These are phyloP conservation scores for Colletotrichum camelliae DNA, from an alignment of 2,329 filamentous ascomycete species.

Conservation along the genomic window DNA sequence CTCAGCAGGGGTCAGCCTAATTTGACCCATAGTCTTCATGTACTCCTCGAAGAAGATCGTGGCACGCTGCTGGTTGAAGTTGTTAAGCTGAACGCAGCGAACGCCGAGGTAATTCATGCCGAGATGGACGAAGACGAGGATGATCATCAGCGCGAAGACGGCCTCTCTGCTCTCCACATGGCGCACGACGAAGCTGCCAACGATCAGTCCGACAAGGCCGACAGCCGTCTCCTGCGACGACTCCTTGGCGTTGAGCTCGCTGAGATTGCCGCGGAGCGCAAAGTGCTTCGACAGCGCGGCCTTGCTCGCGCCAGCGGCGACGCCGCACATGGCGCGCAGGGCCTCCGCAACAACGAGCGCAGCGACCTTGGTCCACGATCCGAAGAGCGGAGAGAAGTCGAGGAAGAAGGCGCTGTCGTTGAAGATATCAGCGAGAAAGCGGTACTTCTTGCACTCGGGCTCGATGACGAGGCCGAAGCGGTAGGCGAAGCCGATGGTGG, in stretches of 20 bases:
- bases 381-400: conserved; percentile 80
- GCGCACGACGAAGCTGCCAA: conserved; percentile 81
- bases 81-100: conserved; percentile 80
- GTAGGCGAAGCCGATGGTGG: conserved; percentile 87
- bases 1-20: conserved; percentile 67
- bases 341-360: conserved; percentile 57
- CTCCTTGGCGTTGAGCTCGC: conserved; percentile 93
- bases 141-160: conserved; percentile 76
- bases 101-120: conserved; percentile 88
- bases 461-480: conserved; percentile 82
- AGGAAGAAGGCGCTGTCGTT: conserved; percentile 87
- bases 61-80: conserved; percentile 85
- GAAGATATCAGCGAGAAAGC: conserved; percentile 85
- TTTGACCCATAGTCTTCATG: conserved; percentile 47
- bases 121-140: conserved; percentile 78
- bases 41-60: conserved; percentile 74
- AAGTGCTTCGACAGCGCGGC: conserved; percentile 93
- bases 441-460: conserved; percentile 89
- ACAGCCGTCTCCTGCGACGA: conserved; percentile 95
- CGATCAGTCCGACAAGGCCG: conserved; percentile 84
- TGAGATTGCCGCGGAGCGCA: conserved; percentile 83
- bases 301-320: conserved; percentile 89
- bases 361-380: conserved; percentile 53
- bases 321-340: conserved; percentile 75
- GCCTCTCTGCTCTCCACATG: conserved; percentile 71